These are phyloP conservation scores for Mycena rebaudengoi DNA, from an alignment of 768 basidiomycete genomes.

Conservation along the genomic window DNA sequence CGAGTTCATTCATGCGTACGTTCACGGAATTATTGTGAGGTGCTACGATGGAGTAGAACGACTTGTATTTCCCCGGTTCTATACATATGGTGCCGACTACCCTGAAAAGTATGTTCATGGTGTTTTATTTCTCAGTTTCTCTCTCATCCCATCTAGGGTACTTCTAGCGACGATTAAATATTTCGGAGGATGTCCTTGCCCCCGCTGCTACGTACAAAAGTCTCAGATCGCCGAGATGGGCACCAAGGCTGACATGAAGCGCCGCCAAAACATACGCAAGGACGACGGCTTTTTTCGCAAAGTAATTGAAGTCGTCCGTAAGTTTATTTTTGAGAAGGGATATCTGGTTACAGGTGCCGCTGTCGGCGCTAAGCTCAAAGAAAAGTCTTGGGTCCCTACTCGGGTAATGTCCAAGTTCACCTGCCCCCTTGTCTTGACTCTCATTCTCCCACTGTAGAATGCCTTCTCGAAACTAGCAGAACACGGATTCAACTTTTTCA, in stretches of 20 bases:
- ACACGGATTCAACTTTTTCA: slow-evolving; percentile 35
- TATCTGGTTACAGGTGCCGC: neutral
- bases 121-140: neutral
- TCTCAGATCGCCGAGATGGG: slow-evolving; percentile 24
- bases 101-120: slow-evolving; percentile 38
- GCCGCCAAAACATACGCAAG: neutral
- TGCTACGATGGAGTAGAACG: slow-evolving; percentile 35
- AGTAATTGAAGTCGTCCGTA: neutral
- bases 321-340: slow-evolving; percentile 8
- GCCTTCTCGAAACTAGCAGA: slow-evolving; percentile 35
- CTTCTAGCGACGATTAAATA: slow-evolving; percentile 21
- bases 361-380: neutral
- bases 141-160: slow-evolving; percentile 16
- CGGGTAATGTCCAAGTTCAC: neutral
- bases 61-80: slow-evolving; percentile 35
- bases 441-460: slow-evolving; percentile 34
- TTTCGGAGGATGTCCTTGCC: slow-evolving; percentile 31
- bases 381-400: slow-evolving; percentile 9
- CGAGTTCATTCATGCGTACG: slow-evolving; percentile 35
- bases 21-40: slow-evolving; percentile 32
- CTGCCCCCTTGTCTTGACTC: neutral
- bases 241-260: slow-evolving; percentile 20
- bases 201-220: slow-evolving; percentile 30
- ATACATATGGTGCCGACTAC: slow-evolving; percentile 41
- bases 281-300: neutral